Percentiles rank a stretch among this genome's conserved stretches.
phyloP scores from a whole-genome alignment of 192 early-diverging fungal genomes.

The Backusella circina region DNA sequence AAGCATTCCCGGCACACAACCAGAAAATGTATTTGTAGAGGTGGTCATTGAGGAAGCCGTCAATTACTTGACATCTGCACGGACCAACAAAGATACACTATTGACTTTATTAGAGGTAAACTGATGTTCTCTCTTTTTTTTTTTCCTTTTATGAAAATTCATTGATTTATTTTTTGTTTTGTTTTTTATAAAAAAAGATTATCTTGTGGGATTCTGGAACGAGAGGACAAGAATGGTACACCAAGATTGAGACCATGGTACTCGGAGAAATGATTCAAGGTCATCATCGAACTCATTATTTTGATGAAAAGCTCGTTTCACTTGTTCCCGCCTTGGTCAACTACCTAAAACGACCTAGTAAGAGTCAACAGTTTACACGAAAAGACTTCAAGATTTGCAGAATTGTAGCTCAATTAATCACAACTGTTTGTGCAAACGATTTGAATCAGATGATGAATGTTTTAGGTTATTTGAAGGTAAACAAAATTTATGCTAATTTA shows the following conservation, averaged over 20 bases:
- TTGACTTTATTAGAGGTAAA: constrained; percentile 38
- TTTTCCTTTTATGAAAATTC: no score
- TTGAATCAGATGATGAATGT: constrained; percentile 4
- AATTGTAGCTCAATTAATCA: constrained; percentile 29
- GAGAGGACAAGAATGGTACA: constrained; percentile 23
- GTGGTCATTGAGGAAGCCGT: constrained; percentile 41
- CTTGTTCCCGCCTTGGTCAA: constrained; percentile 27
- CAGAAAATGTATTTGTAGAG: constrained; percentile 42
- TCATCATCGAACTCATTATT: constrained; percentile 26
- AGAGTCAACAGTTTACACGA: constrained; percentile 32
- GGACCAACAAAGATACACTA: constrained; percentile 35
- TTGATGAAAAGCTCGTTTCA: constrained; percentile 26
- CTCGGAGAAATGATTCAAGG: constrained; percentile 12
- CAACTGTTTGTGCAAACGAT: constrained; percentile 28
- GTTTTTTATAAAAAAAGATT: no score
- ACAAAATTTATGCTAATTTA: background rate
- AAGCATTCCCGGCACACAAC: constrained; percentile 28
- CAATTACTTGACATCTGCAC: background rate
- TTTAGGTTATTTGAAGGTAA: constrained; percentile 19
- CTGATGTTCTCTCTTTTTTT: background rate
- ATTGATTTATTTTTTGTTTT: no score
- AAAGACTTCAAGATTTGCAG: constrained; percentile 40
- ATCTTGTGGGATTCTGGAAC: constrained; percentile 36
- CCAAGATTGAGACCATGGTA: constrained; percentile 30
- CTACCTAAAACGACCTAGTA: constrained; percentile 29